Evolutionary conservation across 2,329 filamentous ascomycete species (phyloP).

Genomic region (Diaporthe sp.): DNA sequence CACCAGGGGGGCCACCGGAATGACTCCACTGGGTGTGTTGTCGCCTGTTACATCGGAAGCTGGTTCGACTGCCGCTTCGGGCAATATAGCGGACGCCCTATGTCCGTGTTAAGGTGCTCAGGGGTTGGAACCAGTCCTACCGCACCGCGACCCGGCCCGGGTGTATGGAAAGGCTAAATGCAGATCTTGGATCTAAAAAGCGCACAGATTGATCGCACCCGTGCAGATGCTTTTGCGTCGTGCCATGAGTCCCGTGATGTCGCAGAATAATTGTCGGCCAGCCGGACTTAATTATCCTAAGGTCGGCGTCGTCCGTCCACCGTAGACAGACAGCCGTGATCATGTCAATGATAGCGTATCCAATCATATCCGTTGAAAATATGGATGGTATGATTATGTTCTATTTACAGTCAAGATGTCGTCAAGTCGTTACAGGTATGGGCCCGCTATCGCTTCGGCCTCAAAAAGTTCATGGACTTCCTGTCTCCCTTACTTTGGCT

Average conservation of each 20-base stretch:
- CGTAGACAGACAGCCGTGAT: no score
- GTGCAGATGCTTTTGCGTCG: background rate
- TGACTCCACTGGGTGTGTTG: background rate
- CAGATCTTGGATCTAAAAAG: constrained; percentile 14
- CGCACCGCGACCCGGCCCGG: background rate
- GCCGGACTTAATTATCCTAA: background rate
- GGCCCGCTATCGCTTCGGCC: constrained; percentile 6
- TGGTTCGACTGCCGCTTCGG: constrained; percentile 1
- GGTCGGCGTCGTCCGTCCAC: background rate
- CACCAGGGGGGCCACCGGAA: background rate
- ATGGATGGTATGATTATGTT: background rate
- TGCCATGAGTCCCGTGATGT: background rate
- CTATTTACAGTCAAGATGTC: background rate
- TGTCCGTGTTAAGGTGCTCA: constrained; percentile 29
- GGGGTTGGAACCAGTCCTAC: constrained; percentile 14
- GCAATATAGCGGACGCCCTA: constrained; percentile 18
- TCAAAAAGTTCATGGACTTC: constrained; percentile 21
- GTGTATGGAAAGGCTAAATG: constrained; percentile 32
- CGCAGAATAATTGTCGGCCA: constrained; percentile 1
- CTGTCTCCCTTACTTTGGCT: background rate
- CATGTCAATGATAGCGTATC: background rate
- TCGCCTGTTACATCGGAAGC: constrained; percentile 25
- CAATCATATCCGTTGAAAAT: no score
- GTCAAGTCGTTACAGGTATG: background rate
- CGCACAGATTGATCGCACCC: constrained; percentile 15